Conservation (phyloP, 2,329 filamentous ascomycete species). For the Ophiostoma piceae region DNA sequence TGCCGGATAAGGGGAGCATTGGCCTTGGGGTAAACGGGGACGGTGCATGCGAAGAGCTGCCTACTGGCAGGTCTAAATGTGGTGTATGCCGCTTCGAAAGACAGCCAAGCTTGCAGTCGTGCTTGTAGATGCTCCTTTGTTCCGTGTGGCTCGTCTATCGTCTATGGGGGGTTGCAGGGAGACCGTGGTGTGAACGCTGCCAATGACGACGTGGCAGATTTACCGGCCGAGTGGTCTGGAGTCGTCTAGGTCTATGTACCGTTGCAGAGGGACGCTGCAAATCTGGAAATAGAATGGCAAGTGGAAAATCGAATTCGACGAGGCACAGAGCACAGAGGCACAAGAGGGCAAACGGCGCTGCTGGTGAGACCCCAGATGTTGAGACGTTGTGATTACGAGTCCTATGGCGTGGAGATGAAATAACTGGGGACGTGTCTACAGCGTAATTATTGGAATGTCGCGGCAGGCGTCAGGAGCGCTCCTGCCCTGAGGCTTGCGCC, state of each 20-base stretch:
- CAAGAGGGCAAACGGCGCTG: background rate
- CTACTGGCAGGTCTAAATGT: background rate
- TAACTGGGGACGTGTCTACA: conserved; percentile 4
- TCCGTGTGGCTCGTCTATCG: background rate
- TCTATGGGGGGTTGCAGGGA: background rate
- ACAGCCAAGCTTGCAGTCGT: background rate
- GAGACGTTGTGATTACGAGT: conserved; percentile 22
- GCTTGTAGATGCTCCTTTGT: background rate
- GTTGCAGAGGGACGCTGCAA: conserved; percentile 14
- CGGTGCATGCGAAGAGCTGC: conserved; percentile 10
- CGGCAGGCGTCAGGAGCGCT: conserved; percentile 4
- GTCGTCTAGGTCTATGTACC: background rate
- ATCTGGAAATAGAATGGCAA: background rate
- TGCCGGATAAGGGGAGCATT: conserved; percentile 3
- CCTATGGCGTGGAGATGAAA: conserved; percentile 7
- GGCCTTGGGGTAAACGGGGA: background rate
- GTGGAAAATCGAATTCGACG: background rate
- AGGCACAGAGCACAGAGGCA: background rate
- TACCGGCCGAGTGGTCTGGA: conserved; percentile 6
- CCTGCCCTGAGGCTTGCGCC: background rate
- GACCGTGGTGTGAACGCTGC: background rate
- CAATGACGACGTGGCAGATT: conserved; percentile 12
- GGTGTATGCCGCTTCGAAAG: background rate
- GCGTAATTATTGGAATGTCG: background rate
- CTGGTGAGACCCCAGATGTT: conserved; percentile 15